Conservation (phyloP, 1,139 yeast genomes). For the Kodamaea derodonti region DNA sequence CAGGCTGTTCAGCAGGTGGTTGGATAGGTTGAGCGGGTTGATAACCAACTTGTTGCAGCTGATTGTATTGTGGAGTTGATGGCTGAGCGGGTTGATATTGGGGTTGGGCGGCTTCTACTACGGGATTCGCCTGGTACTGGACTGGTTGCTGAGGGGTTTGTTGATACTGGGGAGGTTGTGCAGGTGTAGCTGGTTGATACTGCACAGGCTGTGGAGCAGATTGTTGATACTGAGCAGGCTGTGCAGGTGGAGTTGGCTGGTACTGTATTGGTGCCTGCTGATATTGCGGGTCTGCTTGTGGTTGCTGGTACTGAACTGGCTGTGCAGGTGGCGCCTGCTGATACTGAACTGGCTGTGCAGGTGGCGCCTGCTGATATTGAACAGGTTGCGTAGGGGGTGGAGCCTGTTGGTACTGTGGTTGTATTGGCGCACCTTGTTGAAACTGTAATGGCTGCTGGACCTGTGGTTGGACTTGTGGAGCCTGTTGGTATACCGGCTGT, state of each 20-base stretch:
- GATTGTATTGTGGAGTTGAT: slow-evolving; percentile 1
- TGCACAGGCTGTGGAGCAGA: slow-evolving; percentile 1
- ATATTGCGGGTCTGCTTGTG: slow-evolving; percentile 8
- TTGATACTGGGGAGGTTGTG: slow-evolving; percentile 12
- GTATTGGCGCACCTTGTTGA: slow-evolving; percentile 1
- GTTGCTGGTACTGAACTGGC: slow-evolving; percentile 10
- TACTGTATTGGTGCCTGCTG: slow-evolving; percentile 7
- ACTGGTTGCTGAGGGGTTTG: not conserved
- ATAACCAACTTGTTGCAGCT: not conserved
- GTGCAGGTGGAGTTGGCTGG: slow-evolving; percentile 5
- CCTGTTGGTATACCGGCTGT: not conserved
- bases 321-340: slow-evolving; percentile 8
- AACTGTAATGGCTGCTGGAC: not conserved
- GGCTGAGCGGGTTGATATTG: slow-evolving; percentile 2
- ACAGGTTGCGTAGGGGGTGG: slow-evolving; percentile 4
- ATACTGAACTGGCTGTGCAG: slow-evolving; percentile 10
- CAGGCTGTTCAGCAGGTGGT: not conserved
- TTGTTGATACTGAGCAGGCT: slow-evolving; percentile 7
- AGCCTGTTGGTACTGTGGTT: slow-evolving; percentile 4
- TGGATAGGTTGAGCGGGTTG: not conserved
- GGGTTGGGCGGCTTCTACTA: slow-evolving; percentile 1
- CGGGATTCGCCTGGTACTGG: slow-evolving; percentile 1
- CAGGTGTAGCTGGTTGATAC: slow-evolving; percentile 12
- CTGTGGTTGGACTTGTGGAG: not conserved
- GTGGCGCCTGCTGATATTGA: slow-evolving; percentile 5